Evolutionary conservation across 371 early-diverging fungal genomes (phyloP), one percentile per base, ranked within the genome.

Genomic region (Coemansia sp.): DNA sequence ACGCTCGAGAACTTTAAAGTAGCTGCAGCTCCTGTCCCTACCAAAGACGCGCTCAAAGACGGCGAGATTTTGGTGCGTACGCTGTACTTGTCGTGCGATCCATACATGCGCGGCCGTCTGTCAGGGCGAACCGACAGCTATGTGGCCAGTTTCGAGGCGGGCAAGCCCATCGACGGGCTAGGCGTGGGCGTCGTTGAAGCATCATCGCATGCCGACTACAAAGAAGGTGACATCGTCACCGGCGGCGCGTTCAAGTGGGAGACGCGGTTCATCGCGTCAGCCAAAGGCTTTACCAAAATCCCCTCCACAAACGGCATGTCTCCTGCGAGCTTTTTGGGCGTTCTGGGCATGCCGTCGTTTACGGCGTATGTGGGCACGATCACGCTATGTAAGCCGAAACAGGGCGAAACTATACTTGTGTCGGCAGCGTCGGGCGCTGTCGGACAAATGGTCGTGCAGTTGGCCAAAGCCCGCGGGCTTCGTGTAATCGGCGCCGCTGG

Each of bases 401-500:
- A 80, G 6, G 90, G 89, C 21, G 90, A 91, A 63, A 91, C 92
- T 0, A 77, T 87, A 15, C 80, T 88, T n/a, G 80, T 87, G 15
- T 86, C 86, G n/a, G 84, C 86, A 9, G 82, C 85, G 1, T 82
- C 87, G 15, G 85, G 85, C 12, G 85, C 88, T 6, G 90, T 87
- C 5, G 90, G 85, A 24, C 89, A 87, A 58, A 82, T 84, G 40
- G 87, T 85, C n/a, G 86, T 85, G 19, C 89, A 92, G 73, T 80
- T 94, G 23, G 90, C 86, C 66, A 91, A 91, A 72, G 83, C 81
- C 19, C 70, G 82, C 12, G 90, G 90, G 8, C 76, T 85, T 29
- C 81, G 77, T n/a, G 93, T 94, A n/a, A 85, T 92, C 41, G 93
- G 92, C 23, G 85, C 85, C 3, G 92, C 92, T 5, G 91, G 92